These are phyloP conservation scores for Cryptococcus sp. DNA, from an alignment of 1,284 basidiomycete genomes.

Conservation along the genomic window DNA sequence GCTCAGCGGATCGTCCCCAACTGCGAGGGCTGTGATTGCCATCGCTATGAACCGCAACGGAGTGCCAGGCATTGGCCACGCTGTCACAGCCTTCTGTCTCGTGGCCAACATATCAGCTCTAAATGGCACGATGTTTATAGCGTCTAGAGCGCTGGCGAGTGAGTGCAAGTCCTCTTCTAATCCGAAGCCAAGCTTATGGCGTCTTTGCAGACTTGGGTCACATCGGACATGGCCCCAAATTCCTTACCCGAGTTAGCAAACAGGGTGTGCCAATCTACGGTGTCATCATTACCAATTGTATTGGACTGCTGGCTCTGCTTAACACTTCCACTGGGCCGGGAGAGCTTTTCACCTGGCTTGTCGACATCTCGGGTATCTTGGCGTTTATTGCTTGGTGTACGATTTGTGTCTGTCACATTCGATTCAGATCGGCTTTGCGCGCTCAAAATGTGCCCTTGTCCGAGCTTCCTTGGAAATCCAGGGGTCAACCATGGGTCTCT, in stretches of 20 bases:
- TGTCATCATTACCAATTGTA: conserved; percentile 44
- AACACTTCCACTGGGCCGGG: conserved; percentile 33
- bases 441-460: conserved; percentile 48
- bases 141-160: conserved; percentile 36
- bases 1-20: conserved; percentile 1
- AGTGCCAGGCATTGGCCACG: not conserved
- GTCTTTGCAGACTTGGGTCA: conserved; percentile 28
- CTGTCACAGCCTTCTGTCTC: conserved; percentile 4
- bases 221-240: conserved; percentile 32
- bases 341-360: conserved; percentile 11
- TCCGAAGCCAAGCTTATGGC: conserved; percentile 26
- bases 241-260: conserved; percentile 48
- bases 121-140: conserved; percentile 49
- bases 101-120: conserved; percentile 47
- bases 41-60: conserved; percentile 4
- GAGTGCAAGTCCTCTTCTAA: not conserved
- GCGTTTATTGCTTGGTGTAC: conserved; percentile 35
- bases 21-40: conserved; percentile 5
- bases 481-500: too few relatives aligned
- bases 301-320: conserved; percentile 52
- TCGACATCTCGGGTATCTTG: conserved; percentile 33
- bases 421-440: conserved; percentile 55
- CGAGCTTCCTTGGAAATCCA: conserved; percentile 53
- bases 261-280: conserved; percentile 52
- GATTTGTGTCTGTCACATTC: conserved; percentile 42